Percentiles rank a stretch among this genome's conserved stretches.
Conservation (phyloP, 2,329 filamentous ascomycete species). For the Aspergillus candidus region DNA sequence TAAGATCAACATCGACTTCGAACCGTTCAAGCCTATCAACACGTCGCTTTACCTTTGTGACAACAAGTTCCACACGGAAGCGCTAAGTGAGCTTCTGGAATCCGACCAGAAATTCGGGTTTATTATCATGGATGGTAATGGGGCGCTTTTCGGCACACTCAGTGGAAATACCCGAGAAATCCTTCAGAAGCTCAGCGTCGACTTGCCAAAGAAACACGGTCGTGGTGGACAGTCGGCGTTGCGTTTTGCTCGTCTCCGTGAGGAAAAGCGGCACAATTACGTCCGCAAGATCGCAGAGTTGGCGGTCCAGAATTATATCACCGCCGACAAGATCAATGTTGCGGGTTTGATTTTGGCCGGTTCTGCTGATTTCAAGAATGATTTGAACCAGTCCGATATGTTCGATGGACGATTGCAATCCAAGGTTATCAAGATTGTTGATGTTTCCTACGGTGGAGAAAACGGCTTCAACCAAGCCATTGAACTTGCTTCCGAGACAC, state of each 20-base stretch:
- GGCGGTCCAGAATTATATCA: constrained; percentile 98
- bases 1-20: constrained; percentile 99
- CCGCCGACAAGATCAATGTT: constrained; percentile 96
- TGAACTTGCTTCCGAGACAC: constrained; percentile 86
- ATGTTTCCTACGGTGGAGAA: constrained; percentile 97
- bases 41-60: constrained; percentile 98
- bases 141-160: constrained; percentile 90
- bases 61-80: constrained; percentile 99
- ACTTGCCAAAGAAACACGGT: constrained; percentile 99
- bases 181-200: constrained; percentile 96
- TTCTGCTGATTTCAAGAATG: constrained; percentile 99
- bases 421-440: constrained; percentile 99
- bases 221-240: constrained; percentile 99
- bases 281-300: constrained; percentile 97
- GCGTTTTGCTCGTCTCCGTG: constrained; percentile 98
- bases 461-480: constrained; percentile 99
- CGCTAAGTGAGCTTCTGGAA: constrained; percentile 91
- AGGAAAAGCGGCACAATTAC: constrained; percentile 99
- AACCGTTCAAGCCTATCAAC: constrained; percentile 99
- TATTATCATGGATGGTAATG: constrained; percentile 99
- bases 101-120: constrained; percentile 99
- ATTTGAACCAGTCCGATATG: constrained; percentile 94
- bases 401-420: constrained; percentile 85
- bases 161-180: constrained; percentile 97
- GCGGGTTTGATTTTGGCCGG: constrained; percentile 91